These are phyloP conservation scores for Hymenoscyphus fraxineus DNA, from an alignment of 2,329 filamentous ascomycete genomes.

Conservation along the genomic window DNA sequence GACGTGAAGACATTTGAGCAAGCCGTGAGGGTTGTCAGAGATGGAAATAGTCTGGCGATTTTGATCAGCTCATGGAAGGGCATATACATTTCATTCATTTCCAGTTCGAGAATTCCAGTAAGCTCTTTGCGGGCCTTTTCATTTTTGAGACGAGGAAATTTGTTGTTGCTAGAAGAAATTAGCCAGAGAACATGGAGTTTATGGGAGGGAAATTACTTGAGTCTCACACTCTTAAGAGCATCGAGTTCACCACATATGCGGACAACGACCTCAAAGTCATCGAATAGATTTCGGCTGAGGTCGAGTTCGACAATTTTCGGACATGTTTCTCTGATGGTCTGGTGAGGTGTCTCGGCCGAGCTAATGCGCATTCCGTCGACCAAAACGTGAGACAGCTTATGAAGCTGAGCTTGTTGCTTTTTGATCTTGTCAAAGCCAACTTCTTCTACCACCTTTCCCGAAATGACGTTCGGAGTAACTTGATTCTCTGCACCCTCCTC, in stretches of 20 bases:
- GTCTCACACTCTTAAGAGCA: slow-evolving; percentile 60
- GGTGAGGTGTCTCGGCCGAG: slow-evolving; percentile 35
- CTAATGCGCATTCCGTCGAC: slow-evolving; percentile 71
- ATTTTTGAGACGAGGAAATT: slow-evolving; percentile 52
- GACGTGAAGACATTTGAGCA: slow-evolving; percentile 55
- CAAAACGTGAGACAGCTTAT: slow-evolving; percentile 75
- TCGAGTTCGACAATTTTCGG: slow-evolving; percentile 75
- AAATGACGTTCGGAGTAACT: slow-evolving; percentile 56
- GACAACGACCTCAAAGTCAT: slow-evolving; percentile 61
- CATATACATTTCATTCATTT: slow-evolving; percentile 64
- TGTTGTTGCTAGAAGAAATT: slow-evolving; percentile 61
- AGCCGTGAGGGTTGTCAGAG: slow-evolving; percentile 48
- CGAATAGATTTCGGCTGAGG: slow-evolving; percentile 78
- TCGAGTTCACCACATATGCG: slow-evolving; percentile 68
- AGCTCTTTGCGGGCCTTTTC: slow-evolving; percentile 43
- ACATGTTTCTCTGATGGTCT: slow-evolving; percentile 49
- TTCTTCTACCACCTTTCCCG: slow-evolving; percentile 82
- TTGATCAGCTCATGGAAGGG: slow-evolving; percentile 60
- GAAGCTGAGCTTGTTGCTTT: slow-evolving; percentile 70
- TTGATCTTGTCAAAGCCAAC: slow-evolving; percentile 93
- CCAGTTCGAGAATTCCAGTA: slow-evolving; percentile 53
- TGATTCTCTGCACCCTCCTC: slow-evolving; percentile 39
- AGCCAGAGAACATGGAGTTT: slow-evolving; percentile 7
- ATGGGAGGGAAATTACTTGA: slow-evolving; percentile 58
- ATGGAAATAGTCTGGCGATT: slow-evolving; percentile 50